phyloP scores from a whole-genome alignment of 192 early-diverging fungal genomes.

The Coemansia sp. region DNA sequence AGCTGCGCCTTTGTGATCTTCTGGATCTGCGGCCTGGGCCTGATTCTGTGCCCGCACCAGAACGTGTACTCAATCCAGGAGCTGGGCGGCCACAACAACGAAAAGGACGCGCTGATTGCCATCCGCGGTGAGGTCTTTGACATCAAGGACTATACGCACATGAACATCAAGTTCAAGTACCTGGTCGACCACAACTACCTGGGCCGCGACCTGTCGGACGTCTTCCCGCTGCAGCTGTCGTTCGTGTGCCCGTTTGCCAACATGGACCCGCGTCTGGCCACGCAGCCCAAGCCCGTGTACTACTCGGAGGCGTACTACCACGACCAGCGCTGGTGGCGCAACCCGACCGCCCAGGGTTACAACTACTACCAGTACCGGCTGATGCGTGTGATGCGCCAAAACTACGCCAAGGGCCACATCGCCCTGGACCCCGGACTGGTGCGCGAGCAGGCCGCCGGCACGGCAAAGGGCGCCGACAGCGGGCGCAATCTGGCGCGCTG shows the following conservation, averaged over 20 bases:
- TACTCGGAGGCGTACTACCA: conserved; percentile 62
- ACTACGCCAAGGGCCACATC: conserved; percentile 64
- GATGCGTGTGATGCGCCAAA: conserved; percentile 56
- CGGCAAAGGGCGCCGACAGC: conserved; percentile 25
- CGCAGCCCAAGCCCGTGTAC: conserved; percentile 43
- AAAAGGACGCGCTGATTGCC: conserved; percentile 56
- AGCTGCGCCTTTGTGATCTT: conserved; percentile 75
- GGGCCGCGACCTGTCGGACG: conserved; percentile 59
- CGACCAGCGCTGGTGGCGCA: conserved; percentile 61
- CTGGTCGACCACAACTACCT: conserved; percentile 55
- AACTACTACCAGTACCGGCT: conserved; percentile 66
- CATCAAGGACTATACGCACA: conserved; percentile 58
- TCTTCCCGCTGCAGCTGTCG: conserved; percentile 66
- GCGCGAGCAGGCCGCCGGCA: conserved; percentile 44
- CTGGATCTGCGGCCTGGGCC: conserved; percentile 71
- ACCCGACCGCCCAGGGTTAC: conserved; percentile 50
- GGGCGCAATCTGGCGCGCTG: conserved; percentile 52
- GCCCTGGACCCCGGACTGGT: conserved; percentile 54
- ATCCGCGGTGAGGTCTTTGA: conserved; percentile 81
- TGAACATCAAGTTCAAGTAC: conserved; percentile 52
- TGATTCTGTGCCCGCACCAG: conserved; percentile 66
- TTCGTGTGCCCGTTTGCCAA: conserved; percentile 54
- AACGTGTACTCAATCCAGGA: conserved; percentile 66
- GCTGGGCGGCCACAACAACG: conserved; percentile 54
- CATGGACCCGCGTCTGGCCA: conserved; percentile 52